Percentiles rank a stretch among this genome's conserved stretches.
Conservation (phyloP, 345 rosid genomes). For the Eucalyptus marginata region DNA sequence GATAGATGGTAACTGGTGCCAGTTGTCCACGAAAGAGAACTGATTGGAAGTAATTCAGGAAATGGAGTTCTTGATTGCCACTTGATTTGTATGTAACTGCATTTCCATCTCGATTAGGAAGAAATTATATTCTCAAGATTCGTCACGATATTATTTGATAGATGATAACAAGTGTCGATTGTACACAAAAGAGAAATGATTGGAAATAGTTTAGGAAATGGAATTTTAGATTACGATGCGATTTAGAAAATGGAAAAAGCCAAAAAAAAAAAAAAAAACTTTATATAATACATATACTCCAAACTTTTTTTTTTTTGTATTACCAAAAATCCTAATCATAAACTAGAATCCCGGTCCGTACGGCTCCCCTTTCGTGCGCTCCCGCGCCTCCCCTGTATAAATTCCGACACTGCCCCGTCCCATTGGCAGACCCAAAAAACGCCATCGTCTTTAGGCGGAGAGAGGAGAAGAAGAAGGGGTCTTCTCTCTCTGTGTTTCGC, state of each 20-base stretch:
- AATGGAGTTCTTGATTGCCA: neutral
- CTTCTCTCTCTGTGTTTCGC: neutral
- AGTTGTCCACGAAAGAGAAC: too few relatives aligned
- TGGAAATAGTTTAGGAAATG: neutral
- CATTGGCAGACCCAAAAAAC: neutral
- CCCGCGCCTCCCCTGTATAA: neutral
- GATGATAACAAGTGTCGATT: fast-evolving
- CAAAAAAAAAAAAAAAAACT: too few relatives aligned
- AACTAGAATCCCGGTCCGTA: neutral
- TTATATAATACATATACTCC: fast-evolving
- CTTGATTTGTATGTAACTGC: fast-evolving
- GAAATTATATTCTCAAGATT: neutral
- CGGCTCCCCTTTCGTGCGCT: neutral
- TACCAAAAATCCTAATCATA: too few relatives aligned
- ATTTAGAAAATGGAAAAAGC: too few relatives aligned
- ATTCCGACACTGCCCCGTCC: too few relatives aligned
- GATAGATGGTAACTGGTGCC: too few relatives aligned
- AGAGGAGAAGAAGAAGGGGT: neutral
- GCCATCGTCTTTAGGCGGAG: neutral
- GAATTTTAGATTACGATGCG: fast-evolving
- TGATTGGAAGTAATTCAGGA: too few relatives aligned
- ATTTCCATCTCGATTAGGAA: neutral
- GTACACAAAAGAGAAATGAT: neutral
- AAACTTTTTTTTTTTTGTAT: too few relatives aligned
- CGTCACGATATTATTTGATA: too few relatives aligned